Conservation (phyloP, 169 alveolate genomes). For the Plasmodium gonderi region DNA sequence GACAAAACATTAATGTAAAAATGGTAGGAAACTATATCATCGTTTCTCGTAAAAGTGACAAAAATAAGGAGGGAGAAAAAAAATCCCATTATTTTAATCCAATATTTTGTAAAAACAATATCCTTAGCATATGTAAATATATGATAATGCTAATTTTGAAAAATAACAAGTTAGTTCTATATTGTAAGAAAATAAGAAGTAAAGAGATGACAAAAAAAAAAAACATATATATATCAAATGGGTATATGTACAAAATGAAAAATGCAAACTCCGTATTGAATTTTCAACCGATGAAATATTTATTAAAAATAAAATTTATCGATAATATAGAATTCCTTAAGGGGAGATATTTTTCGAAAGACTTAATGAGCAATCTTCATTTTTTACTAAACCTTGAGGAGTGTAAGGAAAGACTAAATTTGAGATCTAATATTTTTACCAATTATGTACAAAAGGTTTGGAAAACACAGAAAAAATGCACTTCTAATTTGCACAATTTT, state of each 20-base stretch:
- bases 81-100: background rate
- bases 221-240: conserved; percentile 54
- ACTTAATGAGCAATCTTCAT: background rate
- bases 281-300: conserved; percentile 11
- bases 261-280: conserved; percentile 9
- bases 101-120: conserved; percentile 50
- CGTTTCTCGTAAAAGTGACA: conserved; percentile 8
- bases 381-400: conserved; percentile 3
- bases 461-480: background rate
- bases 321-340: conserved; percentile 17
- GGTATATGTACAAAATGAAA: conserved; percentile 56
- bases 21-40: conserved; percentile 14
- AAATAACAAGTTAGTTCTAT: background rate
- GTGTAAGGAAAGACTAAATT: background rate
- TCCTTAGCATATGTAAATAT: conserved; percentile 42
- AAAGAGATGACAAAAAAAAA: conserved; percentile 13
- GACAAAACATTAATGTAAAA: conserved; percentile 20
- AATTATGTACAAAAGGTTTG: background rate
- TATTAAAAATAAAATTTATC: conserved; percentile 21
- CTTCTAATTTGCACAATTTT: background rate
- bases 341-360: conserved; percentile 4
- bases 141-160: conserved; percentile 24
- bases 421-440: conserved; percentile 11
- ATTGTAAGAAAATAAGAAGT: background rate
- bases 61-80: background rate